Base-by-base conservation (phyloP, 805 yeast species). In the Metschnikowia anglica region DNA sequence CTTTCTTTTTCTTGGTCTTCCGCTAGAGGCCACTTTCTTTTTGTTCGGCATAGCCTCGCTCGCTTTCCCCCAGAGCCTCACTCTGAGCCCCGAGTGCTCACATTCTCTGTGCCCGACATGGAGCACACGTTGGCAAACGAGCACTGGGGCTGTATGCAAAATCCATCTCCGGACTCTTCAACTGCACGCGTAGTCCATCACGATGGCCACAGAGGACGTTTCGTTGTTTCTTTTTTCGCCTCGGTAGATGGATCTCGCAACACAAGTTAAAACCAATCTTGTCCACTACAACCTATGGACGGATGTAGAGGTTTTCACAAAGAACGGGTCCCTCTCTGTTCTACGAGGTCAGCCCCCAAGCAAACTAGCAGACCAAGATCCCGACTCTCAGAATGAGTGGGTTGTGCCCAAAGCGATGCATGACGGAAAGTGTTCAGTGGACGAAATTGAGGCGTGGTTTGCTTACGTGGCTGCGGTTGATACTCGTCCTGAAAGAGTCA, bases 251-350 rank as follows among this genome's bases (percentile, higher is more conserved):
- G 36, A 40, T 32, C 28, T 63, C 26, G 60, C 56, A 0, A 59
- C 63, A 15, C 68, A 65, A 37, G 77, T 76, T 12, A 50, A 57
- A 27, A 49, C 62, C 20, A 73, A 76, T 51, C 61, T 77, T n/a
- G 62, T 64, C 12, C 70, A 74, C 46, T 70, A 73, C 43, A 63
- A 66, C 43, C 56, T 64, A 12, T 77, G 82, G 82, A 58, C 67
- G 0, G 48, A 59, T 3, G 74, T 74, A 8, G 34, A 49, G 17
- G 43, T 43, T 2, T 30, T 4, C 53, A 19, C 34, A 3, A 18
- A 61, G 25, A 46, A 20, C 17, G 30, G 23, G 11, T 41, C 38
- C 6, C 41, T 46, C 13, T 18, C 37, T 10, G 26, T 47, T n/a
- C 43, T 68, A 10, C 55, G 56, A 17, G 76, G 74, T 3, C 19